Conservation (phyloP, 495 filamentous ascomycete genomes). For the Pyrenula aspistea region DNA sequence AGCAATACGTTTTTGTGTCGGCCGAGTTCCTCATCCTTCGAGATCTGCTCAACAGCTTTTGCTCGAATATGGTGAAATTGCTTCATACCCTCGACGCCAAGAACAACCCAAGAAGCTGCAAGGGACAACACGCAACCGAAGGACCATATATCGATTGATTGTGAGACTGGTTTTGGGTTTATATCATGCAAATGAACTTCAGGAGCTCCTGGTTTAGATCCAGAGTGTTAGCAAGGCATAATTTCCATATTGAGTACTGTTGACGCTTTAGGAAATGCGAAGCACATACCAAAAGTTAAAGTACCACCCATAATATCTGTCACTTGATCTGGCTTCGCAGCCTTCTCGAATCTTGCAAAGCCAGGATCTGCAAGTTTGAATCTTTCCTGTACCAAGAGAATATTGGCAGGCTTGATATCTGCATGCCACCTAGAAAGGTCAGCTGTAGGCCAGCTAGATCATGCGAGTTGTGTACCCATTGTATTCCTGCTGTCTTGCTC, state of each 20-base stretch:
- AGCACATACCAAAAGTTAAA: slow-evolving; percentile 15
- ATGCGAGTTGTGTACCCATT: too few relatives aligned
- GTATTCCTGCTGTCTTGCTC: too few relatives aligned
- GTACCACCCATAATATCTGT: slow-evolving; percentile 14
- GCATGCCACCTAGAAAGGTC: too few relatives aligned
- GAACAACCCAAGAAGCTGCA: slow-evolving; percentile 22
- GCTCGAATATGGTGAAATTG: not conserved
- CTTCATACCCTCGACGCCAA: slow-evolving; percentile 18
- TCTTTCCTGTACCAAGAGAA: slow-evolving; percentile 15
- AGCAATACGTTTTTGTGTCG: not conserved
- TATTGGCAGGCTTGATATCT: slow-evolving; percentile 27
- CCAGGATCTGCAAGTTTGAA: slow-evolving; percentile 27
- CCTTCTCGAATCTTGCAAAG: slow-evolving; percentile 19
- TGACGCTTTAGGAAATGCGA: too few relatives aligned
- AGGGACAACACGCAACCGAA: slow-evolving; percentile 25
- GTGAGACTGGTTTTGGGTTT: too few relatives aligned
- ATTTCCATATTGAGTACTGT: too few relatives aligned
- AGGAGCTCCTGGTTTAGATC: not conserved
- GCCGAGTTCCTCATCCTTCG: not conserved
- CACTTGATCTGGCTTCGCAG: slow-evolving; percentile 3
- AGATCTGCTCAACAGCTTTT: not conserved
- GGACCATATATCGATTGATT: slow-evolving; percentile 24
- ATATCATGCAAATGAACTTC: slow-evolving; percentile 5
- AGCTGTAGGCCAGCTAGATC: slow-evolving; percentile 13
- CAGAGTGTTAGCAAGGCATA: slow-evolving; percentile 9